These are phyloP conservation scores for Hymenoscyphus occultus DNA, from an alignment of 2,329 filamentous ascomycete genomes.

Conservation along the genomic window DNA sequence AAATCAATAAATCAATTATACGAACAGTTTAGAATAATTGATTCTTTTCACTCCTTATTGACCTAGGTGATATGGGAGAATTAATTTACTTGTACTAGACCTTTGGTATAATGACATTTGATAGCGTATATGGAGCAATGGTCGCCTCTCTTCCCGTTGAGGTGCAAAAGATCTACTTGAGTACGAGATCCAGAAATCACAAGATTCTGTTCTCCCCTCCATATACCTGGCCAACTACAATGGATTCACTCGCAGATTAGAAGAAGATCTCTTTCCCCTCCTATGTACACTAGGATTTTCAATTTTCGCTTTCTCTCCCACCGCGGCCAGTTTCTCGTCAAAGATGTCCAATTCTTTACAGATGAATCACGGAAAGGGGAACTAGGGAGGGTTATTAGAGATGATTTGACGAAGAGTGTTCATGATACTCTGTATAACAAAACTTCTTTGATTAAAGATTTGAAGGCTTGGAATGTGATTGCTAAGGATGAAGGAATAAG, in stretches of 20 bases:
- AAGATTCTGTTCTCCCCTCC: conserved; percentile 34
- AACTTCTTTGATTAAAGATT: conserved; percentile 37
- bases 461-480: conserved; percentile 31
- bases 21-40: too few relatives aligned
- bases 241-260: conserved; percentile 45
- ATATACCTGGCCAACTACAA: conserved; percentile 36
- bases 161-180: conserved; percentile 24
- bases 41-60: too few relatives aligned
- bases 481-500: conserved; percentile 34
- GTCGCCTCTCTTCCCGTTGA: conserved; percentile 11
- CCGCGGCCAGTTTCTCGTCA: conserved; percentile 57
- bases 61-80: too few relatives aligned
- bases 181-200: conserved; percentile 29
- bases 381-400: conserved; percentile 34
- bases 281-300: conserved; percentile 57
- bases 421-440: conserved; percentile 17
- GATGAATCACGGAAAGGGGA: conserved; percentile 26
- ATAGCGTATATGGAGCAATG: too few relatives aligned
- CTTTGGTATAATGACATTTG: too few relatives aligned
- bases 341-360: conserved; percentile 21
- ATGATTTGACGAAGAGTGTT: neutral
- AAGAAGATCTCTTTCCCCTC: conserved; percentile 56
- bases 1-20: too few relatives aligned
- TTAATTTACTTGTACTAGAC: too few relatives aligned
- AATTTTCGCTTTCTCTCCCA: conserved; percentile 60